Evolutionary conservation across 352 stramenopile species (phyloP).

Genomic region (Globisporangium rhizosaccharum): DNA sequence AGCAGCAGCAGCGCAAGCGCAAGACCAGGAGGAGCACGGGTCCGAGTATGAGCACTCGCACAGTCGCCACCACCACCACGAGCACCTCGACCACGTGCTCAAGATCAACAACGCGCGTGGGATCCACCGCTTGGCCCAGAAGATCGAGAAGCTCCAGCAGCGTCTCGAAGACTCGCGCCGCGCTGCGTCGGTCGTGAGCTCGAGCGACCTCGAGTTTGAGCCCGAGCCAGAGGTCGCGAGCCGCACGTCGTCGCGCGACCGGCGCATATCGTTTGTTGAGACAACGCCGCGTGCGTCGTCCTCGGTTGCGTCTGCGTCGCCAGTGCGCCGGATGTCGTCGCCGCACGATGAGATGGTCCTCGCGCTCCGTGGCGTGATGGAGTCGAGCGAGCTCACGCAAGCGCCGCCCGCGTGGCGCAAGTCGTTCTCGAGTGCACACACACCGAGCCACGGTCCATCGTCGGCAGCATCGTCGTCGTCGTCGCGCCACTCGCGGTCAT

Average conservation of each 20-base stretch:
- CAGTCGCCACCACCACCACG: constrained; percentile 1
- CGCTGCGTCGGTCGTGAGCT: constrained; percentile 16
- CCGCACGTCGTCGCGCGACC: not conserved
- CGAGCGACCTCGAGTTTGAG: constrained; percentile 16
- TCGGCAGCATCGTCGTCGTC: constrained; percentile 9
- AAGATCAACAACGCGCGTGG: constrained; percentile 31
- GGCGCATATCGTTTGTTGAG: constrained; percentile 9
- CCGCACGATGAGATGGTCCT: constrained; percentile 41
- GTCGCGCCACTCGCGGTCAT: constrained; percentile 3
- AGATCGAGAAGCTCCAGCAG: constrained; percentile 43
- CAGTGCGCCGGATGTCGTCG: constrained; percentile 9
- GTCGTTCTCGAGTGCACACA: constrained; percentile 9
- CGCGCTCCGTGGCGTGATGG: constrained; percentile 65
- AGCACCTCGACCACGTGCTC: constrained; percentile 14
- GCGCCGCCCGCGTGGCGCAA: constrained; percentile 22
- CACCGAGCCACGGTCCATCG: not conserved
- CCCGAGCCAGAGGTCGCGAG: constrained; percentile 19
- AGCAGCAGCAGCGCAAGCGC: not conserved
- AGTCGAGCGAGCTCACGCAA: constrained; percentile 60
- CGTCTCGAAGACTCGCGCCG: constrained; percentile 31
- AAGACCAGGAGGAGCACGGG: not conserved
- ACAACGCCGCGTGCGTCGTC: not conserved
- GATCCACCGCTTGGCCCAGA: constrained; percentile 37
- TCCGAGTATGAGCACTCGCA: not conserved
- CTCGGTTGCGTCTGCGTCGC: constrained; percentile 1